Evolutionary conservation across 768 basidiomycete species (phyloP).

Genomic region (Hygrophorus russula): DNA sequence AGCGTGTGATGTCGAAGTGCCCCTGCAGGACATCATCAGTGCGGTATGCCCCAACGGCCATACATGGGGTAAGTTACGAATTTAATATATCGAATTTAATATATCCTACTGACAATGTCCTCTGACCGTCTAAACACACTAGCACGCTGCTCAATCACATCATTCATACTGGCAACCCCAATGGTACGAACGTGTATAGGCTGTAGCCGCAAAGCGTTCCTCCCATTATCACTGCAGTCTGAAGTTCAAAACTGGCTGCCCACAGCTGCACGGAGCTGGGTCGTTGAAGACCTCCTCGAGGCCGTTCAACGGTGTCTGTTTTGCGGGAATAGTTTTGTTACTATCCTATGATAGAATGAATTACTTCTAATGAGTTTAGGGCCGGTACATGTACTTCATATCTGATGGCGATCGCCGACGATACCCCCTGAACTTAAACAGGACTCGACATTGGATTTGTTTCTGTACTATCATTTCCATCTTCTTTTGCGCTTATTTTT

Average conservation of each 20-base stretch:
- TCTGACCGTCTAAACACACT: not conserved
- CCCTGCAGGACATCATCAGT: constrained; percentile 43
- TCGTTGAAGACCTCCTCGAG: constrained; percentile 53
- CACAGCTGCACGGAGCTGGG: constrained; percentile 41
- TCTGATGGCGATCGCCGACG: not conserved
- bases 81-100: not conserved
- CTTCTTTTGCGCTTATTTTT: constrained; percentile 1
- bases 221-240: constrained; percentile 35
- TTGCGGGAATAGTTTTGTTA: constrained; percentile 57
- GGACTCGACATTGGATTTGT: not conserved
- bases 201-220: constrained; percentile 70
- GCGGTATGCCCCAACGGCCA: constrained; percentile 67
- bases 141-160: constrained; percentile 77
- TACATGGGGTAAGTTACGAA: constrained; percentile 50
- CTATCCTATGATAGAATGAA: constrained; percentile 25
- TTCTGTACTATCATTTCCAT: constrained; percentile 1
- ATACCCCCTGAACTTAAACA: not conserved
- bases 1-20: constrained; percentile 55
- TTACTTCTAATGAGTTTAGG: not conserved
- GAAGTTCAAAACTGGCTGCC: constrained; percentile 33
- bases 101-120: constrained; percentile 9
- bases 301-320: constrained; percentile 61
- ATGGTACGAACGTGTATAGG: constrained; percentile 72
- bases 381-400: not conserved
- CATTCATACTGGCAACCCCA: constrained; percentile 70